Evolutionary conservation across 176 grass and related monocot genomes (phyloP).

Genomic region (bread wheat (Triticum aestivum)): IWGSC_CS_RefSeq_v2.1 NC_057803.1:589086578-589087077

Average conservation of each 20-base stretch:
- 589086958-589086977: not conserved
- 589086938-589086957: constrained; percentile 16
- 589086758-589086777: not conserved
- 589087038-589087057: constrained; percentile 96
- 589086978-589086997: not conserved
- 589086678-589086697: not conserved
- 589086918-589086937: not conserved
- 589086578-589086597: too few relatives aligned
- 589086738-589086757: constrained; percentile 7
- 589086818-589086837: not conserved
- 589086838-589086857: constrained; percentile 1
- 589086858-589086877: constrained; percentile 6
- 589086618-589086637: too few relatives aligned
- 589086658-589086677: not conserved
- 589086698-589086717: constrained; percentile 1
- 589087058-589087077: constrained; percentile 99
- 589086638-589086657: not conserved
- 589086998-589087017: constrained; percentile 17
- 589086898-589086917: not conserved
- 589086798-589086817: not conserved
- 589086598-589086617: too few relatives aligned
- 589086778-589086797: not conserved
- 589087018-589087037: not conserved
- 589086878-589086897: not conserved
- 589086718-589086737: constrained; percentile 20